phyloP scores from a whole-genome alignment of 495 filamentous ascomycete genomes.

The Elasticomyces elasticus region DNA sequence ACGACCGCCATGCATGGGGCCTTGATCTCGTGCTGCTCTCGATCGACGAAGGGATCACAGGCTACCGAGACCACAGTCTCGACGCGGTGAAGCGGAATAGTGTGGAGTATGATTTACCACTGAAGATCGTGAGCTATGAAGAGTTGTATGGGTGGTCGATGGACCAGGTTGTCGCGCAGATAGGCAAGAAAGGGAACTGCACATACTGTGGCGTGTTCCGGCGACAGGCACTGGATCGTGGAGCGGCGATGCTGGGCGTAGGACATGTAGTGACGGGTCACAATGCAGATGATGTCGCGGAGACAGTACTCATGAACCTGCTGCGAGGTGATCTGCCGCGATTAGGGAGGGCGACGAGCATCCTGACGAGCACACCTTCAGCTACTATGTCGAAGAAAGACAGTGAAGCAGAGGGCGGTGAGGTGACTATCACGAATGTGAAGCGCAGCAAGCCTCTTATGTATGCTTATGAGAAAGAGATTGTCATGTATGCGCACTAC shows the following conservation, averaged over 20 bases:
- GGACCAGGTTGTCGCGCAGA: conserved; percentile 91
- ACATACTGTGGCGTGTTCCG: conserved; percentile 97
- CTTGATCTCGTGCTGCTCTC: conserved; percentile 77
- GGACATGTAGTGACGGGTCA: conserved; percentile 94
- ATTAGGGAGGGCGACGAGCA: conserved; percentile 80
- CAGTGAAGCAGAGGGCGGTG: background rate
- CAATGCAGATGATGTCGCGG: conserved; percentile 96
- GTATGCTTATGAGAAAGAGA: conserved; percentile 98
- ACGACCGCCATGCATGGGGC: conserved; percentile 79
- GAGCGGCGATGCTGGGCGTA: conserved; percentile 77
- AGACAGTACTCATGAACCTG: conserved; percentile 96
- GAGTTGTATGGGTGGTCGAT: conserved; percentile 99
- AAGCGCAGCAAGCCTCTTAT: conserved; percentile 93
- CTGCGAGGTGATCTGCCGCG: conserved; percentile 82
- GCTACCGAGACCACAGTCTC: conserved; percentile 88
- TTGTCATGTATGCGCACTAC: conserved; percentile 93
- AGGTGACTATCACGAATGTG: conserved; percentile 38
- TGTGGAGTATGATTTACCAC: conserved; percentile 75
- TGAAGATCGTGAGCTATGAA: conserved; percentile 84
- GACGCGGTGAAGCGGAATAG: conserved; percentile 95
- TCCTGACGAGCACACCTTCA: conserved; percentile 54
- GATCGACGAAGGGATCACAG: conserved; percentile 95
- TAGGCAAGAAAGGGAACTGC: conserved; percentile 98
- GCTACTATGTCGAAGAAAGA: conserved; percentile 42
- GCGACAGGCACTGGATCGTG: conserved; percentile 85